Evolutionary conservation across 176 grass and related monocot genomes (phyloP).

Genomic region (Alloteropsis semialata): DNA sequence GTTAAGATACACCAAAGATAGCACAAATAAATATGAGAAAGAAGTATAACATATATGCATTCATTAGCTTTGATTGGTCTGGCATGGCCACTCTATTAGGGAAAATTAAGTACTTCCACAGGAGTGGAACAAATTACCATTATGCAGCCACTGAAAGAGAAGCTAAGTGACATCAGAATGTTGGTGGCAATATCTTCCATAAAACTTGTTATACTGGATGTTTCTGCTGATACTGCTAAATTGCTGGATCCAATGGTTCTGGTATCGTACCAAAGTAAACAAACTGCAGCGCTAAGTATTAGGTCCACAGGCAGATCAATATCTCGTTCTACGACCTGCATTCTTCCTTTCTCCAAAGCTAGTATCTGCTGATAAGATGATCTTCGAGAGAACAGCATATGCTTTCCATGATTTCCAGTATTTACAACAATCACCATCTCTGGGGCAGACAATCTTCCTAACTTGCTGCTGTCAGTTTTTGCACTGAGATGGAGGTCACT

Average conservation of each 20-base stretch:
- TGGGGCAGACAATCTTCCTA: constrained; percentile 33
- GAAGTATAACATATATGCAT: constrained; percentile 15
- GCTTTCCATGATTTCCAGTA: constrained; percentile 70
- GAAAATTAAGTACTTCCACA: constrained; percentile 16
- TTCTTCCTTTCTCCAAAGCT: constrained; percentile 78
- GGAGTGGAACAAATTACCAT: constrained; percentile 62
- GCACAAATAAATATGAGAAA: neutral
- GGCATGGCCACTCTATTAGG: neutral
- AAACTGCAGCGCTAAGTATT: constrained; percentile 65
- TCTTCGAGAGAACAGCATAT: constrained; percentile 77
- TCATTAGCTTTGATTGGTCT: neutral
- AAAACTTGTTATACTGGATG: constrained; percentile 49
- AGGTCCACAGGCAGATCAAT: constrained; percentile 78
- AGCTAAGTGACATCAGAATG: constrained; percentile 92
- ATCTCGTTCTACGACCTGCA: constrained; percentile 86
- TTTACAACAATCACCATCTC: constrained; percentile 73
- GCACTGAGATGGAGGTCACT: constrained; percentile 28
- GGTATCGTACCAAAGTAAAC: constrained; percentile 79
- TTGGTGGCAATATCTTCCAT: constrained; percentile 77
- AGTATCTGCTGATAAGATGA: constrained; percentile 93
- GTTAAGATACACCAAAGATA: neutral
- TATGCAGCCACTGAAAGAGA: constrained; percentile 84
- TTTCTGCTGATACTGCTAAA: constrained; percentile 20
- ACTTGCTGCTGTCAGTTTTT: constrained; percentile 34
- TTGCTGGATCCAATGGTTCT: constrained; percentile 35